Conservation (phyloP, 108 stramenopile genomes). For the Fragilaria crotonensis region DNA sequence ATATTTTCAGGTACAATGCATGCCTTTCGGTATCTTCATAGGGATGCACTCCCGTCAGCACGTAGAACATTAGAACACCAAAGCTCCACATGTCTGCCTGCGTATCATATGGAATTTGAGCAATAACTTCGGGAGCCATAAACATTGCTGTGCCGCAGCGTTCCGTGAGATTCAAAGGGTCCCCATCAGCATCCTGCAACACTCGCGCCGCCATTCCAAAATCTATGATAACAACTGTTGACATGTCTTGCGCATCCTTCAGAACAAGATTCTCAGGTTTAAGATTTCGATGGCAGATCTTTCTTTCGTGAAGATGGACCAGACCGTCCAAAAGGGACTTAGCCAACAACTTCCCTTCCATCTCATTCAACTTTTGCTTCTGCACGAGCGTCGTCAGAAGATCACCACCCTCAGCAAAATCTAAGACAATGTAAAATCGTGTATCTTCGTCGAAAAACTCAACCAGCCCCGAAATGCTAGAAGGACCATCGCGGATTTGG, state of each 20-base stretch:
- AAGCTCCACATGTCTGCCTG: conserved; percentile 91
- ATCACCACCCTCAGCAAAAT: conserved; percentile 87
- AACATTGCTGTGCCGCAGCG: conserved; percentile 73
- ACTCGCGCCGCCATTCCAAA: conserved; percentile 89
- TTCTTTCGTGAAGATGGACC: conserved; percentile 46
- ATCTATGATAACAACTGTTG: conserved; percentile 58
- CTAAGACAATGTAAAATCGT: conserved; percentile 84
- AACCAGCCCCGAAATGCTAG: conserved; percentile 63
- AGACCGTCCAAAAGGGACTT: conserved; percentile 63
- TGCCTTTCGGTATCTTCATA: conserved; percentile 1
- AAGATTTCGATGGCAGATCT: conserved; percentile 87
- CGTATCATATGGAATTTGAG: conserved; percentile 56
- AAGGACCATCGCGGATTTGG: conserved; percentile 24
- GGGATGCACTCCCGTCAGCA: conserved; percentile 67
- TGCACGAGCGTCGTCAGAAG: conserved; percentile 86
- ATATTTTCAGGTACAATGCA: background rate
- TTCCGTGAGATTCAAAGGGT: conserved; percentile 67
- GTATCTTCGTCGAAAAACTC: conserved; percentile 88
- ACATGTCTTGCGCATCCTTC: conserved; percentile 24
- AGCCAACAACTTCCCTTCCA: conserved; percentile 75
- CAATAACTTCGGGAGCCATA: conserved; percentile 44
- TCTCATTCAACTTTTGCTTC: conserved; percentile 79
- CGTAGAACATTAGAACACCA: conserved; percentile 87
- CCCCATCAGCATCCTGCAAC: conserved; percentile 30
- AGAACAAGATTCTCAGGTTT: conserved; percentile 93